Evolutionary conservation across 495 filamentous ascomycete species (phyloP), one percentile per base, ranked within the genome.

Genomic region (Rusavskia elegans): DNA sequence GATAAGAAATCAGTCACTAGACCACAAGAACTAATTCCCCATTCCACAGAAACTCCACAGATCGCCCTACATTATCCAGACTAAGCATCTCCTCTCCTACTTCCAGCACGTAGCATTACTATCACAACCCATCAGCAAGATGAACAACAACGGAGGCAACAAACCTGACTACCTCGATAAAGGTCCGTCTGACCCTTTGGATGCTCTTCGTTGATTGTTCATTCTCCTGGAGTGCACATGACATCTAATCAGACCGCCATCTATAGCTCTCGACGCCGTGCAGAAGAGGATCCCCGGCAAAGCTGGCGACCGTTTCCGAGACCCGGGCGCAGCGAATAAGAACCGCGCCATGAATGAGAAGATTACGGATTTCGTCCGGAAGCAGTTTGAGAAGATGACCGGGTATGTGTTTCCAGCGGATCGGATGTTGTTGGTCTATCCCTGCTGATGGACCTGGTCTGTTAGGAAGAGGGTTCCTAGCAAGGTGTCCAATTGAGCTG

Each of bases 271-370:
- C 11, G 50, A 53, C 35, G 53, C 48, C 6, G 29, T 50, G 29
- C 11, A 50, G 51, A 53, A 48, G 23, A 46, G 29, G 23, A 46
- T 46, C 19, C 44, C 44, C 44, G 44, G 44, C 8, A 46, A 46
- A 29, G 44, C 21, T 0, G 48, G 48, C 2, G 25, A 45, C 23
- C 29, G 40, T 10, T 45, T 52, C 50, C 17, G 30, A 35, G 39
- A 29, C 16, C 27, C 50, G 0, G 44, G 4, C 4, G 44, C 44
- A 30, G 19, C 44, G 7, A 29, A 45, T 8, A 52, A 52, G 27
- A 55, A 59, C 8, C 53, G 57, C 13, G 57, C 36, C 4, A 53
- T 59, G 53, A 59, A 59, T 3, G 53, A 56, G 53, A 59, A 59
- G 48, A 59, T 59, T 11, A 59, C 57, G 3, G 57, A 59, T 51